Evolutionary conservation across 2,329 filamentous ascomycete genomes (phyloP).

Genomic region (Microdochium trichocladiopsis): DNA sequence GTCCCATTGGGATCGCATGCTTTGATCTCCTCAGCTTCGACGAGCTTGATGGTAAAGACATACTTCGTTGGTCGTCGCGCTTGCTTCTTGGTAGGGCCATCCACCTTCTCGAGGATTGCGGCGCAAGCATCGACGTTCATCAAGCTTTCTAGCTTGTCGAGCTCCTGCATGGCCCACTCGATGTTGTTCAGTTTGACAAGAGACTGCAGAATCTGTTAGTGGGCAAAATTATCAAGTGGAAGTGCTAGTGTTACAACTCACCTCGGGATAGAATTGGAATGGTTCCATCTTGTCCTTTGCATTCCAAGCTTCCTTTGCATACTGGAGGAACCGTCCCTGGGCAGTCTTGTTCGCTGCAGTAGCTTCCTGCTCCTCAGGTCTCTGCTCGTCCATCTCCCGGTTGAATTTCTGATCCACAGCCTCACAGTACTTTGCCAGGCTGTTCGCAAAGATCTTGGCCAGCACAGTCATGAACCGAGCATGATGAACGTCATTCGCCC

Average conservation of each 20-base stretch:
- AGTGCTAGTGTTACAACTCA: slow-evolving; percentile 31
- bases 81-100: slow-evolving; percentile 57
- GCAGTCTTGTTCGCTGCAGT: slow-evolving; percentile 70
- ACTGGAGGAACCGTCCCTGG: slow-evolving; percentile 88
- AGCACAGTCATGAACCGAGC: slow-evolving; percentile 96
- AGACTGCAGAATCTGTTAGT: slow-evolving; percentile 50
- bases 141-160: slow-evolving; percentile 82
- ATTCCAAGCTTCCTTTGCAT: slow-evolving; percentile 89
- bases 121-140: slow-evolving; percentile 92
- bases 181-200: slow-evolving; percentile 98
- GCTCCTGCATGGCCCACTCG: slow-evolving; percentile 85
- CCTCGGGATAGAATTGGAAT: slow-evolving; percentile 93
- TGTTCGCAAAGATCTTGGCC: slow-evolving; percentile 75
- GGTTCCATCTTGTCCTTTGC: slow-evolving; percentile 91
- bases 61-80: slow-evolving; percentile 73
- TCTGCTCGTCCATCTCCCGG: slow-evolving; percentile 87
- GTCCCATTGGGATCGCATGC: slow-evolving; percentile 93
- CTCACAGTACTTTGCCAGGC: slow-evolving; percentile 86
- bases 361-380: slow-evolving; percentile 67
- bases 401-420: slow-evolving; percentile 78
- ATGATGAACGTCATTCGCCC: slow-evolving; percentile 90
- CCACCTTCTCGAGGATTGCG: slow-evolving; percentile 66
- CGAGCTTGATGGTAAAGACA: slow-evolving; percentile 97
- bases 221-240: slow-evolving; percentile 2
- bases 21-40: slow-evolving; percentile 95